Percentiles rank a stretch among this genome's conserved stretches.
Evolutionary conservation across 2,329 filamentous ascomycete species (phyloP).

Genomic region (Metarhizium anisopliae): DNA sequence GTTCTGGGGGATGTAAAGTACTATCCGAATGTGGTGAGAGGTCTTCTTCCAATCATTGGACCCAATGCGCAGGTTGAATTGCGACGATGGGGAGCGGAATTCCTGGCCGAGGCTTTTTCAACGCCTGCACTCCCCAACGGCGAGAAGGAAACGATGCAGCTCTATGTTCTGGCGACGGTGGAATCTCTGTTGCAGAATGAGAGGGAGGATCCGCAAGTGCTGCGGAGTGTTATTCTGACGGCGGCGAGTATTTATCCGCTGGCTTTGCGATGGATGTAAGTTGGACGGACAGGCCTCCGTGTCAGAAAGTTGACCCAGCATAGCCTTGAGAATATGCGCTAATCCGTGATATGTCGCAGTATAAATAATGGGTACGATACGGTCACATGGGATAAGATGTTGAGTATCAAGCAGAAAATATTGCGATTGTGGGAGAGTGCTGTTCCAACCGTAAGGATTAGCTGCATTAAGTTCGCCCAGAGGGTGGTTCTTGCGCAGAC

Average conservation of each 20-base stretch:
- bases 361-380: constrained; percentile 78
- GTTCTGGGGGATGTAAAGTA: constrained; percentile 79
- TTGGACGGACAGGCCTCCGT: constrained; percentile 30
- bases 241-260: constrained; percentile 89
- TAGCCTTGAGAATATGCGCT: not conserved
- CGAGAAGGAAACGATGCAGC: constrained; percentile 72
- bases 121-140: constrained; percentile 71
- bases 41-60: constrained; percentile 85
- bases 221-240: constrained; percentile 81
- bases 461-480: constrained; percentile 96
- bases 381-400: constrained; percentile 80
- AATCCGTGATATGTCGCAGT: constrained; percentile 37
- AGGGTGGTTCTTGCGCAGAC: constrained; percentile 89
- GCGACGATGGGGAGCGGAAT: constrained; percentile 92
- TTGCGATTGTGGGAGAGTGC: constrained; percentile 80
- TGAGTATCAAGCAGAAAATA: constrained; percentile 80
- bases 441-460: constrained; percentile 69
- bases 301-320: not conserved
- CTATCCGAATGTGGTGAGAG: constrained; percentile 86
- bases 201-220: constrained; percentile 69
- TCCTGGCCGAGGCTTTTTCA: constrained; percentile 90
- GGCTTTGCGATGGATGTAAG: constrained; percentile 90
- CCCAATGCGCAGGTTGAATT: constrained; percentile 67
- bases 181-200: constrained; percentile 59
- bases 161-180: constrained; percentile 70